Evolutionary conservation across 2,329 filamentous ascomycete species (phyloP).

Genomic region (Cordyceps farinosa): DNA sequence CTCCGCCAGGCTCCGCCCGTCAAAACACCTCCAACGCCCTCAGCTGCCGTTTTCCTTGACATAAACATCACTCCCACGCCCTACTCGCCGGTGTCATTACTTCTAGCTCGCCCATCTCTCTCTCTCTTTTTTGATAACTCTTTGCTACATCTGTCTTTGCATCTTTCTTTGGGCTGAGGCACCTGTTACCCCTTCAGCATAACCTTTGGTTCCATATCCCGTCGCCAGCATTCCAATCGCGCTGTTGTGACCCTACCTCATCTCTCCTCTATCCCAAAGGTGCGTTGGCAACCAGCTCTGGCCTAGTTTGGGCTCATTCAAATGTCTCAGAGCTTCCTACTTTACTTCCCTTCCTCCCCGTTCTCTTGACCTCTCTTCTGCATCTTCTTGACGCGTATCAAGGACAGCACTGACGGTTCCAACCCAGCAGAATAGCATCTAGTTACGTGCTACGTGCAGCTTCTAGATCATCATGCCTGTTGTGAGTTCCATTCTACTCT

Average conservation of each 20-base stretch:
- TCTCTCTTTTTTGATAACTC: constrained; percentile 20
- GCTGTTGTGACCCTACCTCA: constrained; percentile 31
- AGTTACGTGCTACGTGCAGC: constrained; percentile 14
- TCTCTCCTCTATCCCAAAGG: constrained; percentile 33
- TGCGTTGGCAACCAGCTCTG: constrained; percentile 29
- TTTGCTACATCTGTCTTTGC: constrained; percentile 19
- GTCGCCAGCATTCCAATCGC: constrained; percentile 36
- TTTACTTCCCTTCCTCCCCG: constrained; percentile 19
- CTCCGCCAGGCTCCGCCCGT: constrained; percentile 19
- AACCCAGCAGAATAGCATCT: constrained; percentile 14
- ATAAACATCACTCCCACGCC: constrained; percentile 20
- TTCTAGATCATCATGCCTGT: constrained; percentile 17
- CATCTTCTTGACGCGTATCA: constrained; percentile 12
- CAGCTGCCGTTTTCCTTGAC: constrained; percentile 17
- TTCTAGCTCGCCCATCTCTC: constrained; percentile 21
- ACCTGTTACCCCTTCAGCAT: constrained; percentile 12
- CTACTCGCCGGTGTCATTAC: constrained; percentile 19
- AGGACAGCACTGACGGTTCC: constrained; percentile 3
- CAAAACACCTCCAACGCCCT: constrained; percentile 22
- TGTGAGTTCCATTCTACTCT: constrained; percentile 4
- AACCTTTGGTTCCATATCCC: constrained; percentile 22
- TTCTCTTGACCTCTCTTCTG: constrained; percentile 1
- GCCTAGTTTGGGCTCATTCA: constrained; percentile 19
- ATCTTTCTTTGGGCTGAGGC: constrained; percentile 27
- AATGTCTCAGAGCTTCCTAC: constrained; percentile 30